A percentile compares a stretch with the other conserved stretches of the same genome.
These are phyloP conservation scores for Hirsutella minnesotensis DNA, from an alignment of 2,329 filamentous ascomycete species.

Conservation along the genomic window DNA sequence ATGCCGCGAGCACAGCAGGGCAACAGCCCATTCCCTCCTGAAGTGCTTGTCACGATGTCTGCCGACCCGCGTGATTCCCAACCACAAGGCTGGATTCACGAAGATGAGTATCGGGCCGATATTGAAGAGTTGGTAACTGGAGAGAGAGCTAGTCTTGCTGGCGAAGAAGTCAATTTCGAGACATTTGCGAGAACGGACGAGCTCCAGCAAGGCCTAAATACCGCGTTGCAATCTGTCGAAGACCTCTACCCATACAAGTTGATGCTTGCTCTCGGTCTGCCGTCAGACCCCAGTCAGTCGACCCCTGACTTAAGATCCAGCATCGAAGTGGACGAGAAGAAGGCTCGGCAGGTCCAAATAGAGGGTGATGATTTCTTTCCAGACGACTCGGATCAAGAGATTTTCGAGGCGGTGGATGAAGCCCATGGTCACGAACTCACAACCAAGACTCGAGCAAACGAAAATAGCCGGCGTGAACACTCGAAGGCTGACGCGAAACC, in stretches of 20 bases:
- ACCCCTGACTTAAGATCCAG: constrained; percentile 23
- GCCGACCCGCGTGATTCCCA: constrained; percentile 63
- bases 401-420: constrained; percentile 16
- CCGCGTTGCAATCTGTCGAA: constrained; percentile 70
- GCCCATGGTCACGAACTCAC: background rate
- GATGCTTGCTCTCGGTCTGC: constrained; percentile 30
- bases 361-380: constrained; percentile 35
- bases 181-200: constrained; percentile 46
- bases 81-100: constrained; percentile 82
- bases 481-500: background rate
- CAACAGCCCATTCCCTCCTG: constrained; percentile 67
- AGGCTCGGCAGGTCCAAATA: constrained; percentile 34
- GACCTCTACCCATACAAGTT: constrained; percentile 70
- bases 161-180: constrained; percentile 43
- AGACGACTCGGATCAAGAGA: constrained; percentile 44
- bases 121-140: constrained; percentile 50
- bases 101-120: constrained; percentile 65
- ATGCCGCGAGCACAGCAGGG: constrained; percentile 53
- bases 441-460: background rate
- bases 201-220: constrained; percentile 53
- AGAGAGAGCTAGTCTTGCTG: constrained; percentile 40
- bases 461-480: background rate
- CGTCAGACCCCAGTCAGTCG: constrained; percentile 27
- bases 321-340: constrained; percentile 54
- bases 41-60: constrained; percentile 80